Evolutionary conservation across 1,284 basidiomycete species (phyloP).

Genomic region (Papiliotrema fonsecae): DNA sequence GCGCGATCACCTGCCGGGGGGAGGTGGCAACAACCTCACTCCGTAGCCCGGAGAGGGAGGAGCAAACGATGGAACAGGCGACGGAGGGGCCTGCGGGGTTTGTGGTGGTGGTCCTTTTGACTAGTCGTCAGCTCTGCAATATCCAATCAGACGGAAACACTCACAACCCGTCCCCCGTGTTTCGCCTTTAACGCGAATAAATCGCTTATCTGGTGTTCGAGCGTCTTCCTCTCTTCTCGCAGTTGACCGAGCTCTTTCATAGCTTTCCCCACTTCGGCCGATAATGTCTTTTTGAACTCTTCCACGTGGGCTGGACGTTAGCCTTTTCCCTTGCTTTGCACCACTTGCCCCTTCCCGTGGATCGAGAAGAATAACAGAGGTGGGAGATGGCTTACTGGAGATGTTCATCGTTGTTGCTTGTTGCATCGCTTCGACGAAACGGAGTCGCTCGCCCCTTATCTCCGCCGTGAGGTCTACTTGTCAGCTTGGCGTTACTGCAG

Average conservation of each 20-base stretch:
- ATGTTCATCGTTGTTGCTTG: conserved; percentile 81
- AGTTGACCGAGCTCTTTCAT: conserved; percentile 71
- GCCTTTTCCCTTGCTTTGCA: background rate
- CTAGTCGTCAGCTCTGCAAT: background rate
- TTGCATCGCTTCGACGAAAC: conserved; percentile 86
- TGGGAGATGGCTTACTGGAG: conserved; percentile 63
- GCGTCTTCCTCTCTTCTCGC: conserved; percentile 63
- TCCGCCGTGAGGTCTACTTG: conserved; percentile 64
- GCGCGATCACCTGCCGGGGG: background rate
- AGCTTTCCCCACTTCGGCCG: conserved; percentile 51
- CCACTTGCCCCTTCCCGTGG: too few species aligned
- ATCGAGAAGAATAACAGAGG: too few species aligned
- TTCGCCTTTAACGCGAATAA: conserved; percentile 47
- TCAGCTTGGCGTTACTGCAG: background rate
- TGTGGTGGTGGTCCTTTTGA: background rate
- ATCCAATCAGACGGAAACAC: background rate
- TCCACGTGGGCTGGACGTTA: conserved; percentile 64
- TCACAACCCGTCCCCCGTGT: conserved; percentile 20
- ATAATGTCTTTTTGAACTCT: conserved; percentile 49
- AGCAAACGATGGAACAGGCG: background rate
- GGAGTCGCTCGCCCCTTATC: conserved; percentile 72
- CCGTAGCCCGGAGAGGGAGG: background rate
- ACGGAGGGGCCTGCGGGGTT: background rate
- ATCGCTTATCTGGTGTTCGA: conserved; percentile 57
- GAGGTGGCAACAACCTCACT: background rate